Evolutionary conservation across 2,329 filamentous ascomycete species (phyloP).

Genomic region (Trichoderma lentiforme): DNA sequence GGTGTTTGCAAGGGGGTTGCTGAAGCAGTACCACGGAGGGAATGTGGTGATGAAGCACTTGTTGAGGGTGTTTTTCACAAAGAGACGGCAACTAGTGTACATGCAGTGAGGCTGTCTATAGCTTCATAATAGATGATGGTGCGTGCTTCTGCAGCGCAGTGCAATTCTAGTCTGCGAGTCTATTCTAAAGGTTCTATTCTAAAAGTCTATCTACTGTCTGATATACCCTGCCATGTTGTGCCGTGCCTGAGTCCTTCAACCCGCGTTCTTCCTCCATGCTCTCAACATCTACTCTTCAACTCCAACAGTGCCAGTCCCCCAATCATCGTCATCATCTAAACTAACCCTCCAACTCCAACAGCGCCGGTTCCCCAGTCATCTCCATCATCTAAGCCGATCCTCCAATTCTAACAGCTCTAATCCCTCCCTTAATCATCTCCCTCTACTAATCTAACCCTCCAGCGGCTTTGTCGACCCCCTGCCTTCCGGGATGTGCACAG

Average conservation of each 20-base stretch:
- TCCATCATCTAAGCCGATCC: too few relatives aligned
- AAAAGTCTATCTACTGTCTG: not conserved
- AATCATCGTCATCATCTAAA: too few relatives aligned
- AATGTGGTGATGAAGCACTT: slow-evolving; percentile 5
- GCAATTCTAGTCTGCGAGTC: not conserved
- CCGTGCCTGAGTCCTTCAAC: not conserved
- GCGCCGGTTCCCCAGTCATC: too few relatives aligned
- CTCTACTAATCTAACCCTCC: not conserved
- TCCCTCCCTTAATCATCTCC: not conserved
- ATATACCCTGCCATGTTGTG: not conserved
- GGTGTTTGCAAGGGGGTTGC: too few relatives aligned
- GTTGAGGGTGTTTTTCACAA: not conserved
- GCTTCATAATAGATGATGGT: not conserved
- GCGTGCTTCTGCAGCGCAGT: not conserved
- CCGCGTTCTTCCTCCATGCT: too few relatives aligned
- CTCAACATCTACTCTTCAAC: too few relatives aligned
- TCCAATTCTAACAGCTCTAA: too few relatives aligned
- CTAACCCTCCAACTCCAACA: not conserved
- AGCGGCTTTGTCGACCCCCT: not conserved
- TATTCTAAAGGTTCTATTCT: not conserved
- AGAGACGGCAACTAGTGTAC: not conserved
- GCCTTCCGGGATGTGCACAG: slow-evolving; percentile 20
- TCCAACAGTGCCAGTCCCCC: too few relatives aligned
- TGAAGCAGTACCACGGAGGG: not conserved
- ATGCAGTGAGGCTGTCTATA: not conserved